Evolutionary conservation across 441 rosid species (phyloP).

Genomic region (Populus trichocarpa): DNA sequence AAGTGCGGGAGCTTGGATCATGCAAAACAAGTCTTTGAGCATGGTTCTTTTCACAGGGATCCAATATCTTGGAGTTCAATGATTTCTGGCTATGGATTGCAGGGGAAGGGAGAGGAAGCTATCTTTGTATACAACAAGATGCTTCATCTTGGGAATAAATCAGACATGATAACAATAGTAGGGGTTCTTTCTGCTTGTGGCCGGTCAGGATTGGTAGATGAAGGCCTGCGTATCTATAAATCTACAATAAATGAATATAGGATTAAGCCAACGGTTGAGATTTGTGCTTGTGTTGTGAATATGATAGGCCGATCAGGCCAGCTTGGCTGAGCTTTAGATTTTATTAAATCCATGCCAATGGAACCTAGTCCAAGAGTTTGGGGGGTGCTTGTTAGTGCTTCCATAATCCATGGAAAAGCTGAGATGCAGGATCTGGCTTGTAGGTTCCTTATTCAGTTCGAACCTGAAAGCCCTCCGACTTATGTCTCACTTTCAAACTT

Average conservation of each 20-base stretch:
- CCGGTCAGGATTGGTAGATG: constrained; percentile 47
- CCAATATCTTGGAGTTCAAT: constrained; percentile 67
- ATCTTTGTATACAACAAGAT: constrained; percentile 40
- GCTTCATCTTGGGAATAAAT: constrained; percentile 45
- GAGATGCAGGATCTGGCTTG: constrained; percentile 59
- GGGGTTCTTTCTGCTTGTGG: constrained; percentile 66
- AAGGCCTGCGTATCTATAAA: constrained; percentile 48
- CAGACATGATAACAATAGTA: constrained; percentile 47
- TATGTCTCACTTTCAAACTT: constrained; percentile 55
- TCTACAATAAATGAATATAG: constrained; percentile 34
- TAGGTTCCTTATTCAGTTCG: constrained; percentile 44
- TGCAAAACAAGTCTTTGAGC: constrained; percentile 48
- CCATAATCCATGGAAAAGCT: constrained; percentile 50
- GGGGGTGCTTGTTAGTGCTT: constrained; percentile 66
- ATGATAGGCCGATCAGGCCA: constrained; percentile 59
- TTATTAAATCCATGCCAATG: constrained; percentile 48
- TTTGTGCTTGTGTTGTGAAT: constrained; percentile 64
- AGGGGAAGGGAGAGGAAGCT: constrained; percentile 69
- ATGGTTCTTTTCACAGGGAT: constrained; percentile 34
- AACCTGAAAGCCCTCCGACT: constrained; percentile 66
- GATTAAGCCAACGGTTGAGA: constrained; percentile 50
- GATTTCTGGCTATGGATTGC: constrained; percentile 64
- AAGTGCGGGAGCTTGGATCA: constrained; percentile 55
- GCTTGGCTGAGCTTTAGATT: constrained; percentile 46
- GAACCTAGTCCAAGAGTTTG: constrained; percentile 64